phyloP scores from a whole-genome alignment of 352 stramenopile genomes.

The Phytophthora pluvialis region DNA sequence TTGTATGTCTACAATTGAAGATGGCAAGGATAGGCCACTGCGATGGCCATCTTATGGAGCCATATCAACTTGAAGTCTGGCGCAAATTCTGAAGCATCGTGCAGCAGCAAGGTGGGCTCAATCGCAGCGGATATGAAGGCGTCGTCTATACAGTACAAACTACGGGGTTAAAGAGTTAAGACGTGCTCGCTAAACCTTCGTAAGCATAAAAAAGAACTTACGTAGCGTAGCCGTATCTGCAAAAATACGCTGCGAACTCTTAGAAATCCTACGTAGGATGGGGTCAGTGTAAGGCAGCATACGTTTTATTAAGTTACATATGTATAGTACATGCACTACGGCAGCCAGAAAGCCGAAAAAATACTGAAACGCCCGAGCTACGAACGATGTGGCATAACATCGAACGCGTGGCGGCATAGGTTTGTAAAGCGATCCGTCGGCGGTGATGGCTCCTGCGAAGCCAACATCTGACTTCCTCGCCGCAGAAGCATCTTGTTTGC shows the following conservation, averaged over 20 bases:
- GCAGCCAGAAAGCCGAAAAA: too few species aligned
- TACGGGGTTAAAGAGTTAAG: slow-evolving; percentile 12
- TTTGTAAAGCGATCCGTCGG: slow-evolving; percentile 5
- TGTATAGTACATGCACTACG: too few species aligned
- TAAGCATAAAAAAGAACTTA: slow-evolving; percentile 20
- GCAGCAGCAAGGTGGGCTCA: slow-evolving; percentile 16
- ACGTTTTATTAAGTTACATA: too few species aligned
- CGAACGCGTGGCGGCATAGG: background rate
- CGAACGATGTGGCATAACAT: slow-evolving; percentile 10
- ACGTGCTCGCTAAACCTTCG: background rate
- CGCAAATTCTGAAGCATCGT: slow-evolving; percentile 33
- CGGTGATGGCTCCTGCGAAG: slow-evolving; percentile 1
- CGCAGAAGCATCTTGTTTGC: slow-evolving; percentile 22
- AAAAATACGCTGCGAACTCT: slow-evolving; percentile 29
- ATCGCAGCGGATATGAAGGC: slow-evolving; percentile 19
- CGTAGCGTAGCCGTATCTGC: background rate
- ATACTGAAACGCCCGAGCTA: background rate
- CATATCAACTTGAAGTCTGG: slow-evolving; percentile 41
- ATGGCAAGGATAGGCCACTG: slow-evolving; percentile 30
- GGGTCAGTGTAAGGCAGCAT: too few species aligned
- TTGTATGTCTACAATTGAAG: slow-evolving; percentile 29
- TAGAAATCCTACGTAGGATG: slow-evolving; percentile 10
- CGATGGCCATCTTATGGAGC: slow-evolving; percentile 25
- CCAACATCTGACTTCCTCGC: slow-evolving; percentile 21
- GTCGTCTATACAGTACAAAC: slow-evolving; percentile 25